phyloP scores from a whole-genome alignment of 148 eudicot species.

The Arctostaphylos glauca region DNA sequence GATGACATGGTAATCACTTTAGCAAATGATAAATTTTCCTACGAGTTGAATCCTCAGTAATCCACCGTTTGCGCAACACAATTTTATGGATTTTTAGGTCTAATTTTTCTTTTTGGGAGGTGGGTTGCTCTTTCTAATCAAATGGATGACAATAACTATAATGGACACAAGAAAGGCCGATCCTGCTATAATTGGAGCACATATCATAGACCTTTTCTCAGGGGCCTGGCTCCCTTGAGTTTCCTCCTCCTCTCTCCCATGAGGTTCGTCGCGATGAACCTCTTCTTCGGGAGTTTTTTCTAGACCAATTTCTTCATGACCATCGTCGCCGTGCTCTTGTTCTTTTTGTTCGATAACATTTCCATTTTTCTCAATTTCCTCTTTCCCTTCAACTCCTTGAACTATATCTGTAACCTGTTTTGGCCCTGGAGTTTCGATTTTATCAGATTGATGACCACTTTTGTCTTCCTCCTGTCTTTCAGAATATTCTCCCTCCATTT shows the following conservation, averaged over 20 bases:
- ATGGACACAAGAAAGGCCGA: constrained; percentile 50
- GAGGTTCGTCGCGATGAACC: not conserved
- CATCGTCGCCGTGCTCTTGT: not conserved
- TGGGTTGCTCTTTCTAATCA: constrained; percentile 32
- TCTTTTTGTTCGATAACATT: not conserved
- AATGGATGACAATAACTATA: constrained; percentile 41
- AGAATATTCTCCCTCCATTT: not conserved
- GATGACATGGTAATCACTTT: not conserved
- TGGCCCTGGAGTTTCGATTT: not conserved
- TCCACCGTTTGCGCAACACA: not conserved
- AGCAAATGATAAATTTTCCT: not conserved
- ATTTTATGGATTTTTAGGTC: not conserved
- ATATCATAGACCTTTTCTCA: constrained; percentile 24
- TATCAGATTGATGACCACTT: not conserved
- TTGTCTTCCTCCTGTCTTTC: not conserved
- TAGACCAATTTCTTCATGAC: not conserved
- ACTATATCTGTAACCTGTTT: not conserved
- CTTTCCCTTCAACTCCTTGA: not conserved
- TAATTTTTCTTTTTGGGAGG: constrained; percentile 16
- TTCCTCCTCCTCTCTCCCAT: not conserved
- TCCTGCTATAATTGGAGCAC: constrained; percentile 52
- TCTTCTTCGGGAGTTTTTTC: not conserved
- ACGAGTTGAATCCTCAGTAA: not conserved
- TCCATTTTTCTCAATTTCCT: not conserved
- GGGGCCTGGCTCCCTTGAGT: constrained; percentile 10